These are phyloP conservation scores for Skeletonema marinoi DNA, from an alignment of 108 stramenopile species.

Conservation along the genomic window DNA sequence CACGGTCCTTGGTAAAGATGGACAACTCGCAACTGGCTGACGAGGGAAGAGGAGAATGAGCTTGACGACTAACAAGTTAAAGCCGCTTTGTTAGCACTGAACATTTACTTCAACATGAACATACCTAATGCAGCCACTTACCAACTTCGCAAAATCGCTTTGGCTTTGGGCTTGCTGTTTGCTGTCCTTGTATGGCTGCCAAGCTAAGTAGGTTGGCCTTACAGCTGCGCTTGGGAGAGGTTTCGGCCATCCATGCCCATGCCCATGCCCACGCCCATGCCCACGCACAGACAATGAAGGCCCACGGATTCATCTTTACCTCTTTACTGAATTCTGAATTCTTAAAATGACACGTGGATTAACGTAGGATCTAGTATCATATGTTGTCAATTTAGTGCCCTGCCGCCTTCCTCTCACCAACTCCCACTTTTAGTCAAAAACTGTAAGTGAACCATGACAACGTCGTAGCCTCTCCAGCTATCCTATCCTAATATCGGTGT, in stretches of 20 bases:
- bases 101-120: no score
- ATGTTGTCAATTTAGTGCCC: neutral
- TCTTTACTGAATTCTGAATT: neutral
- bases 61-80: neutral
- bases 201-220: no score
- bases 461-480: neutral
- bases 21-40: neutral
- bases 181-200: no score
- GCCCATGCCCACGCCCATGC: neutral
- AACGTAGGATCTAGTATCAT: neutral
- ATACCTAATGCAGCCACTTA: no score
- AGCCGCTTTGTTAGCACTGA: no score
- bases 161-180: no score
- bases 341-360: neutral
- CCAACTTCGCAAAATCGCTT: no score
- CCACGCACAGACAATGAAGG: neutral
- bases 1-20: conserved; percentile 21
- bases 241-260: no score
- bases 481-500: no score
- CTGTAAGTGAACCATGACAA: neutral
- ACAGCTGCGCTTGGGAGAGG: no score
- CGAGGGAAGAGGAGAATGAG: neutral
- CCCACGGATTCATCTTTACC: neutral
- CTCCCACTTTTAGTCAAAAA: neutral
- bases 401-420: neutral